Evolutionary conservation across 371 early-diverging fungal species (phyloP).

Genomic region (Mortierella sp.): DNA sequence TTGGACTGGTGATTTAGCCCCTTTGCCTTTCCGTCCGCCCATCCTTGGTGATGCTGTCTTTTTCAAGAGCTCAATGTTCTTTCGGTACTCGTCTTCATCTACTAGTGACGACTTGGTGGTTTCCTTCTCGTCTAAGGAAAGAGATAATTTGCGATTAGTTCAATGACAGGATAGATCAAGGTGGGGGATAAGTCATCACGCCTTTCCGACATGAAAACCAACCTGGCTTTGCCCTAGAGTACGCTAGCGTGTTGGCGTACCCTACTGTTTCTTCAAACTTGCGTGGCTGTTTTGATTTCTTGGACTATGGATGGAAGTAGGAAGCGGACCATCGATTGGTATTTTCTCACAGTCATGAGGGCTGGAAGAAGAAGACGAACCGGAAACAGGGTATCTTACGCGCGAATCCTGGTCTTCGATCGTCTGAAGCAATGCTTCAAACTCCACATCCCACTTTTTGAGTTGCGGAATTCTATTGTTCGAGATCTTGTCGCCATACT

Average conservation of each 20-base stretch:
- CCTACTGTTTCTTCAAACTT: constrained; percentile 88
- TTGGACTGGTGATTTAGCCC: constrained; percentile 44
- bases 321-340: neutral
- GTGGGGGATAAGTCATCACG: no score
- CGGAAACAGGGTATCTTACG: constrained; percentile 18
- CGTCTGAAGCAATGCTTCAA: constrained; percentile 51
- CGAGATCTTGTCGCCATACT: constrained; percentile 37
- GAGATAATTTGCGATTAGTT: no score
- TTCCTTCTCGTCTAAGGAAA: constrained; percentile 33
- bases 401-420: constrained; percentile 42
- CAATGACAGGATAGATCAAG: no score
- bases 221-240: constrained; percentile 70
- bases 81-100: constrained; percentile 73
- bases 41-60: constrained; percentile 53
- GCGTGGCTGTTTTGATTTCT: constrained; percentile 71
- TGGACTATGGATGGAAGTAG: constrained; percentile 26
- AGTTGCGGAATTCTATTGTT: constrained; percentile 27
- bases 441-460: constrained; percentile 46
- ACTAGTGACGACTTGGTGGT: constrained; percentile 35
- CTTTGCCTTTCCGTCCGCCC: constrained; percentile 47
- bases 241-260: constrained; percentile 79
- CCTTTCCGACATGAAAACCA: neutral
- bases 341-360: no score
- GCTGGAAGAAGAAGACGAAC: neutral
- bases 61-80: constrained; percentile 64